phyloP scores from a whole-genome alignment of 1,284 basidiomycete genomes.

The Pseudozyma sp. region DNA sequence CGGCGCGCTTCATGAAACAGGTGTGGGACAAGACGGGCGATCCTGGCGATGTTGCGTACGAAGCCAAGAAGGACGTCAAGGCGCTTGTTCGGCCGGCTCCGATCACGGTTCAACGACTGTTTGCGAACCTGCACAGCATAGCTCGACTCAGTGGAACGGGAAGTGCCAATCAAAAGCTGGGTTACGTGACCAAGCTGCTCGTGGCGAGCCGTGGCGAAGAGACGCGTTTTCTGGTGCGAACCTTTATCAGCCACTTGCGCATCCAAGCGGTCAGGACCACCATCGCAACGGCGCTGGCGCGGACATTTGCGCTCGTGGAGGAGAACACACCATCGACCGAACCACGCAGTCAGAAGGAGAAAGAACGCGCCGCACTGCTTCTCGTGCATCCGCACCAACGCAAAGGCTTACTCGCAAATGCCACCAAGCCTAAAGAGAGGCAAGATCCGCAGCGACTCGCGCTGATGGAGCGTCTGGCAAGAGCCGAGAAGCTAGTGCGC shows the following conservation, averaged over 20 bases:
- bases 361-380: slow-evolving; percentile 31
- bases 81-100: slow-evolving; percentile 61
- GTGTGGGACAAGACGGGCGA: slow-evolving; percentile 69
- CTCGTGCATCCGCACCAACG: slow-evolving; percentile 45
- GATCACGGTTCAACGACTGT: slow-evolving; percentile 61
- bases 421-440: slow-evolving; percentile 67
- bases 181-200: slow-evolving; percentile 82
- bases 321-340: slow-evolving; percentile 1
- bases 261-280: slow-evolving; percentile 85
- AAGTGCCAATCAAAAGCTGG: slow-evolving; percentile 80
- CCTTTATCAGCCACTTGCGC: slow-evolving; percentile 82
- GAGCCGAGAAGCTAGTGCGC: slow-evolving; percentile 71
- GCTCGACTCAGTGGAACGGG: slow-evolving; percentile 77
- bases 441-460: slow-evolving; percentile 56
- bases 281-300: slow-evolving; percentile 83
- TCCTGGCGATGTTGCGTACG: slow-evolving; percentile 66
- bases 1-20: slow-evolving; percentile 76
- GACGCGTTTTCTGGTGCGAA: slow-evolving; percentile 83
- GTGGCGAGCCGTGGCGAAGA: slow-evolving; percentile 88
- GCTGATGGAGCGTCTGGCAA: slow-evolving; percentile 58
- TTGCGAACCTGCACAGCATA: slow-evolving; percentile 70
- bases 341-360: slow-evolving; percentile 16
- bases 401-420: slow-evolving; percentile 58
- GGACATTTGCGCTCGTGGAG: slow-evolving; percentile 77
- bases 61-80: slow-evolving; percentile 62